Evolutionary conservation across 768 basidiomycete species (phyloP), one percentile per base, ranked within the genome.

Genomic region (Termitomyces sp.): DNA sequence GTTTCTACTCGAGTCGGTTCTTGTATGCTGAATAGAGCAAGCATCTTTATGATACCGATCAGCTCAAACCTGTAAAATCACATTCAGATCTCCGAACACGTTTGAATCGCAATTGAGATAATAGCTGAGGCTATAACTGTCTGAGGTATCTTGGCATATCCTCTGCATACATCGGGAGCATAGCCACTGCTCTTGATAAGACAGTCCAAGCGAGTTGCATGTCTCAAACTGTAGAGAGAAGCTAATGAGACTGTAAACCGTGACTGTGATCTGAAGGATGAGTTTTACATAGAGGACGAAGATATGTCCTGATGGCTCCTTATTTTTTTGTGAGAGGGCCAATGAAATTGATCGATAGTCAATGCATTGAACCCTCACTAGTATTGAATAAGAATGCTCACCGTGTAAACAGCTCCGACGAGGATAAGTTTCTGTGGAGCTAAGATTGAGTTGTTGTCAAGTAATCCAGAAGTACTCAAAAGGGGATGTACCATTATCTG

Each of bases 321-420:
- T 63, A n/a, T n/a, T 76, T 79, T 53, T 71, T 77, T 60, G 74
- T 67, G 20, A 79, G 63, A 36, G 77, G 76, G 45, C 78, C 78
- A 22, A 79, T 61, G 68, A 79, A 78, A 18, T 78, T 79, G 15
- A 33, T 42, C 13, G 40, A 20, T n/a, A 18, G 7, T 33, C 40
- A 44, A 32, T 42, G 4, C 13, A 32, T 4, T n/a, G 18, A 3
- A 54, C 5, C 5, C 28, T 28, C 28, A 4, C 28, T 28, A 4
- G 28, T 46, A 22, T 18, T 15, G 1, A 4, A n/a, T 33, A 3
- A 50, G 32, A 50, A 28, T 28, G 49, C 16, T 50, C 18, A 11
- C 32, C 9, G 18, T 50, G n/a, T 52, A 36, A 15, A 55, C 16
- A 28, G 28, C 16, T 54, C 22, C 24, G 20, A 20, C n/a, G 38